Evolutionary conservation across 2,329 filamentous ascomycete species (phyloP).

Genomic region (Stachybotrys chlorohalonatus): DNA sequence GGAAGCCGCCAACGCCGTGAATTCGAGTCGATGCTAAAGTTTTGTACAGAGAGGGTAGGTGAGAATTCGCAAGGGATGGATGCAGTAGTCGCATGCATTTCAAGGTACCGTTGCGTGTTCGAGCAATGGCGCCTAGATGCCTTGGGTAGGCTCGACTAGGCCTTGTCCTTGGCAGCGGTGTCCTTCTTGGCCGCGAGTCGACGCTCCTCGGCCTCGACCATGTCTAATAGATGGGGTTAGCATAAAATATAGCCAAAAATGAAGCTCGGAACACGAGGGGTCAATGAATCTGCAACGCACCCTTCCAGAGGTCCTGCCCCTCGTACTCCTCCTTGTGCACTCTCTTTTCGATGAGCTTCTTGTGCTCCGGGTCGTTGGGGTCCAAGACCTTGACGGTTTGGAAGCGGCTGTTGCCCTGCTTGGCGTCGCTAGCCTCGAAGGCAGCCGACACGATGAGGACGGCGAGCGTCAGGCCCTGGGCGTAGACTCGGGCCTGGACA

Average conservation of each 20-base stretch:
- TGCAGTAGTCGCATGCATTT: not conserved
- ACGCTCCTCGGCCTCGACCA: constrained; percentile 73
- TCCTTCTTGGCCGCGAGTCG: constrained; percentile 34
- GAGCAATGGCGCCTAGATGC: too few relatives aligned
- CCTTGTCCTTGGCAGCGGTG: constrained; percentile 5
- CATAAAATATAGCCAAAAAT: not conserved
- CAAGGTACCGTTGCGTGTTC: too few relatives aligned
- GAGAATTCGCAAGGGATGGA: not conserved
- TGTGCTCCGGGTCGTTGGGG: constrained; percentile 73
- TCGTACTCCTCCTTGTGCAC: constrained; percentile 80
- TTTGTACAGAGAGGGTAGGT: not conserved
- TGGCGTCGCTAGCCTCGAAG: constrained; percentile 72
- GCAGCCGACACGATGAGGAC: constrained; percentile 75
- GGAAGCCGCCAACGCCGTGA: not conserved
- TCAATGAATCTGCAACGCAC: constrained; percentile 32
- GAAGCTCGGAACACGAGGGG: constrained; percentile 5
- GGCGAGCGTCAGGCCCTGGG: constrained; percentile 78
- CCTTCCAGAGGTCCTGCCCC: constrained; percentile 90
- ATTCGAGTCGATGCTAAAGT: not conserved
- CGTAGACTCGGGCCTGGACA: constrained; percentile 90
- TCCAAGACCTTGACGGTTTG: constrained; percentile 76
- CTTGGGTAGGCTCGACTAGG: not conserved
- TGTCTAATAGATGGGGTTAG: constrained; percentile 41
- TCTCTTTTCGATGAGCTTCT: constrained; percentile 76
- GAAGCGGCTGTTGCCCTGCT: constrained; percentile 67